These are phyloP conservation scores for Vaccinium corymbosum DNA, from an alignment of 148 eudicot genomes.

Conservation along the genomic window DNA sequence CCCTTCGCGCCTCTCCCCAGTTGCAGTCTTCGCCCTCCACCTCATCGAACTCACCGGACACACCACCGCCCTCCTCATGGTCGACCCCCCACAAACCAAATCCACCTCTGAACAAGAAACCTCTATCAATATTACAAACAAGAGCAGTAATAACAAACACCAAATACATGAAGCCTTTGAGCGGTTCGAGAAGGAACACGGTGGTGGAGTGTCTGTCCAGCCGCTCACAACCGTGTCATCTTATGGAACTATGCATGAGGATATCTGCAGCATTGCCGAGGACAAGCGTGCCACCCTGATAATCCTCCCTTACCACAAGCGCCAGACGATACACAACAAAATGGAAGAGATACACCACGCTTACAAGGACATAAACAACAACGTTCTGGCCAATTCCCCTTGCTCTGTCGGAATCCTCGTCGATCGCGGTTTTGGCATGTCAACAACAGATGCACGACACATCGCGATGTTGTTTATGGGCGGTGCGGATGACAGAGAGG, in stretches of 20 bases:
- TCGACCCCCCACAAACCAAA: slow-evolving; percentile 6
- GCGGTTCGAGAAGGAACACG: slow-evolving; percentile 1
- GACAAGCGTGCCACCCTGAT: slow-evolving; percentile 16
- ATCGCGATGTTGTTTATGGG: slow-evolving; percentile 20
- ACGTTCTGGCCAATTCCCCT: slow-evolving; percentile 9
- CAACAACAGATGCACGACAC: not conserved
- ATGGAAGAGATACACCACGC: slow-evolving; percentile 19
- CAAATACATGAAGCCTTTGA: slow-evolving; percentile 12
- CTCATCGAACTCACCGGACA: slow-evolving; percentile 24
- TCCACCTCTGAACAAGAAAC: not conserved
- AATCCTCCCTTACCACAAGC: slow-evolving; percentile 20
- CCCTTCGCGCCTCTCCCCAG: slow-evolving; percentile 8
- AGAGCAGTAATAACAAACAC: not conserved
- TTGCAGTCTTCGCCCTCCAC: slow-evolving; percentile 20
- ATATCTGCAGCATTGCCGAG: slow-evolving; percentile 23
- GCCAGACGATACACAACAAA: slow-evolving; percentile 18
- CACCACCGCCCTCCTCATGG: slow-evolving; percentile 20
- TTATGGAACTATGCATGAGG: slow-evolving; percentile 20
- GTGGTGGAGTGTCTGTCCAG: slow-evolving; percentile 10
- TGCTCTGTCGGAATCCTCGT: slow-evolving; percentile 21
- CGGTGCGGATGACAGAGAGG: slow-evolving; percentile 23
- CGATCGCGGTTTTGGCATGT: slow-evolving; percentile 17
- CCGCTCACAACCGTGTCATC: slow-evolving; percentile 15
- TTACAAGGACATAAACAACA: slow-evolving; percentile 20
- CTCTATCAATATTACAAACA: not conserved